Evolutionary conservation across 495 filamentous ascomycete genomes (phyloP), one percentile per base, ranked within the genome.

Genomic region (Penicillium antarcticum): DNA sequence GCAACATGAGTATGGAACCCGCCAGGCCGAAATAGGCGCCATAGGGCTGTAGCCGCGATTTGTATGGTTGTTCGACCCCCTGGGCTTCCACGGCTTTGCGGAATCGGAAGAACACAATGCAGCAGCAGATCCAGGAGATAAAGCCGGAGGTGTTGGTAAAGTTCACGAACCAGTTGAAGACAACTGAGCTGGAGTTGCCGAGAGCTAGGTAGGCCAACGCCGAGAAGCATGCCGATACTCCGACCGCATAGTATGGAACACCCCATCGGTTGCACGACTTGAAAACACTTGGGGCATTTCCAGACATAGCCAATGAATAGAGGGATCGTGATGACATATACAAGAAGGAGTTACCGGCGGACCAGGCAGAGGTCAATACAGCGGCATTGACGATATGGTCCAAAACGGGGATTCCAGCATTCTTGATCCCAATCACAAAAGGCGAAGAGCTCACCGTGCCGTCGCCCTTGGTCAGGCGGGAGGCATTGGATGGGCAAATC

Each of bases 331-430:
- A 87, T n/a, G 85, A 87, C 29, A 85, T 89, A 71, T 89, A 92
- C 46, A 91, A 75, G 75, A 88, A 90, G 2, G 87, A 84, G 62
- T 95, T 95, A 21, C 83, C 88, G 1, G 85, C 79, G 4, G 85
- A 88, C 62, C 82, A 80, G 11, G 85, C 86, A 0, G 84, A 85
- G 32, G 79, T 89, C 39, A 91, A 68, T 36, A 91, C 82, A 10
- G 86, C 81, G 10, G 82, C 88, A 70, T 92, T 95, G 73, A 95
- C 84, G 53, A 92, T 85, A 56, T 81, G 78, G 29, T 82, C 83
- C 7, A 92, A 76, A 9, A 79, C 78, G 14, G 75, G 74, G 50
- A 95, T 86, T 11, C 82, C 76, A 3, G 87, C 86, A 26, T 80
- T 76, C 57, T 72, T 62, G 49, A 85, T 81, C 5, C 76, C 82